Percentiles rank a stretch among this genome's conserved stretches.
Evolutionary conservation across 1,284 basidiomycete species (phyloP).

Genomic region (Athelia sp.): DNA sequence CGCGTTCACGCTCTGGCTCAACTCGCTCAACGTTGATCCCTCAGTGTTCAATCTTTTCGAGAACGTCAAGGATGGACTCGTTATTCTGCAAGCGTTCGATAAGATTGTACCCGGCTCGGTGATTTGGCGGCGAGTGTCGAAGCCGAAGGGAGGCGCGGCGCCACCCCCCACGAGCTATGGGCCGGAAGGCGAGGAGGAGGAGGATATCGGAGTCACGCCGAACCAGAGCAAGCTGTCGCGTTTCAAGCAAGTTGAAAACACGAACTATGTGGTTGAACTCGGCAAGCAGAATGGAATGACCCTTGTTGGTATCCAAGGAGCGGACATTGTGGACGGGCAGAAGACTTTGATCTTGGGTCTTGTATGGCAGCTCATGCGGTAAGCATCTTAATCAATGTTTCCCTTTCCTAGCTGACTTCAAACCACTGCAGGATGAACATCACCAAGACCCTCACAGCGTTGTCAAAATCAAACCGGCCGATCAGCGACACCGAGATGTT

Average conservation of each 20-base stretch:
- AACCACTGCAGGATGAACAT: constrained; percentile 69
- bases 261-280: constrained; percentile 93
- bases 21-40: constrained; percentile 94
- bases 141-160: constrained; percentile 73
- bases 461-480: constrained; percentile 69
- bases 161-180: constrained; percentile 20
- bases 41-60: constrained; percentile 96
- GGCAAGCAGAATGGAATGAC: constrained; percentile 93
- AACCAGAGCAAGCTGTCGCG: constrained; percentile 83
- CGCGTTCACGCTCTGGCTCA: constrained; percentile 97
- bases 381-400: constrained; percentile 16
- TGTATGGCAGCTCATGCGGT: constrained; percentile 98
- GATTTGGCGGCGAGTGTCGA: constrained; percentile 90
- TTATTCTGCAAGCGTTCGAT: constrained; percentile 95
- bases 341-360: constrained; percentile 92
- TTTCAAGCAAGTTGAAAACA: constrained; percentile 98
- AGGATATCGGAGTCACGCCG: constrained; percentile 72
- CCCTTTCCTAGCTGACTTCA: background rate
- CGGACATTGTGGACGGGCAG: constrained; percentile 92
- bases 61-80: constrained; percentile 87
- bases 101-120: constrained; percentile 92
- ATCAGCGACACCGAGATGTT: constrained; percentile 94
- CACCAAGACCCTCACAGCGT: constrained; percentile 81
- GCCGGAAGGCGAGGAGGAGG: constrained; percentile 41
- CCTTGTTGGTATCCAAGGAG: constrained; percentile 95